Conservation (phyloP, 129 eudicot species). For the Artemisia annua region DNA sequence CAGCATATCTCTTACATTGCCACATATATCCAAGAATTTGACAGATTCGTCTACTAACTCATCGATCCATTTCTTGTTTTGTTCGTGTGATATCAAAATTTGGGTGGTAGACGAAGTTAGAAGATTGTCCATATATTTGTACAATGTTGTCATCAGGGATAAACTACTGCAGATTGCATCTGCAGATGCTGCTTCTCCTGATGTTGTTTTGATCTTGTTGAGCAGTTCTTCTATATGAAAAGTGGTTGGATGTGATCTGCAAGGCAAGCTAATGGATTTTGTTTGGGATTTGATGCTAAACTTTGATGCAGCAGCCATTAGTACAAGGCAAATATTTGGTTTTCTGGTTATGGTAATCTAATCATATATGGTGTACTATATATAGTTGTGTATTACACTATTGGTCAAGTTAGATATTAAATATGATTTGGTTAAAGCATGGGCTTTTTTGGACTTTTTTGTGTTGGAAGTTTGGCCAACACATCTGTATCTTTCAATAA, state of each 20-base stretch:
- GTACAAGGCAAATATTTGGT: background rate
- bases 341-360: conserved; percentile 9
- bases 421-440: background rate
- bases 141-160: conserved; percentile 39
- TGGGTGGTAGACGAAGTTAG: conserved; percentile 33
- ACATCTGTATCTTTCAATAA: conserved; percentile 8
- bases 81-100: conserved; percentile 27
- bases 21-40: conserved; percentile 36
- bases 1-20: conserved; percentile 32
- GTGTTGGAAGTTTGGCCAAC: conserved; percentile 23
- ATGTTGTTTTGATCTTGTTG: conserved; percentile 35
- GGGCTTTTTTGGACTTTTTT: background rate
- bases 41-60: conserved; percentile 36
- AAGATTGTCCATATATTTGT: conserved; percentile 42
- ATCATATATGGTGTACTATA: conserved; percentile 16
- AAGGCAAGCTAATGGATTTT: conserved; percentile 62
- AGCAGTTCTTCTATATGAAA: conserved; percentile 31
- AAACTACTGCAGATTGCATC: conserved; percentile 40
- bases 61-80: conserved; percentile 31
- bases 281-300: conserved; percentile 26
- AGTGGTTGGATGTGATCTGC: conserved; percentile 43
- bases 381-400: conserved; percentile 10
- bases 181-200: conserved; percentile 1
- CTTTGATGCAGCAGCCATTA: conserved; percentile 36
- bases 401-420: conserved; percentile 9